Evolutionary conservation across 345 rosid genomes (phyloP).

Genomic region (Brassica nigra): DNA sequence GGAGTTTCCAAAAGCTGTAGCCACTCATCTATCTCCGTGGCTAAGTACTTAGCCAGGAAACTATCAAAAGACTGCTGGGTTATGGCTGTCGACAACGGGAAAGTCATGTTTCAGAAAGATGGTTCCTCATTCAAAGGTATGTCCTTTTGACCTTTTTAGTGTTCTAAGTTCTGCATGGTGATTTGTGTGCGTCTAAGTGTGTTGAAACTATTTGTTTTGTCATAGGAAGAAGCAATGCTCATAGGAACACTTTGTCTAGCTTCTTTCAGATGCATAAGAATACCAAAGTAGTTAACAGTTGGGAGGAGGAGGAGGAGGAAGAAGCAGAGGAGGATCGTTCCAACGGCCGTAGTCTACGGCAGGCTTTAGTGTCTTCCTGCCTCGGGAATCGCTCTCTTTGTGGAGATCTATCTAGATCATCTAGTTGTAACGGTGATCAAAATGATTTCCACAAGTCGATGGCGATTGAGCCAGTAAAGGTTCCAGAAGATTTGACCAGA

Average conservation of each 20-base stretch:
- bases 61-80: constrained; percentile 62
- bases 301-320: constrained; percentile 30
- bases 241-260: constrained; percentile 51
- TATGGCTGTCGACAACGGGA: constrained; percentile 72
- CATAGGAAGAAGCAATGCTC: constrained; percentile 52
- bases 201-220: constrained; percentile 1
- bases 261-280: constrained; percentile 58
- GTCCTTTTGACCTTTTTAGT: background rate
- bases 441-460: constrained; percentile 45
- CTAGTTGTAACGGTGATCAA: constrained; percentile 27
- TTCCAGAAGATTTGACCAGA: constrained; percentile 42
- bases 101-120: constrained; percentile 67
- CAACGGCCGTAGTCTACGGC: constrained; percentile 43
- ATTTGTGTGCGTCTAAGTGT: background rate
- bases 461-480: constrained; percentile 56
- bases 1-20: constrained; percentile 50
- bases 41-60: constrained; percentile 85
- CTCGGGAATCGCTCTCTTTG: constrained; percentile 54
- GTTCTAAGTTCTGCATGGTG: background rate
- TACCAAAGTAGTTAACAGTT: constrained; percentile 45
- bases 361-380: constrained; percentile 46
- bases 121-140: constrained; percentile 56
- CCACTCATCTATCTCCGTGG: constrained; percentile 68
- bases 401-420: constrained; percentile 29
- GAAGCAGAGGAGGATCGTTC: constrained; percentile 17